Base-by-base conservation (phyloP, 2,329 filamentous ascomycete genomes). In the Trichoderma pleuroti region DNA sequence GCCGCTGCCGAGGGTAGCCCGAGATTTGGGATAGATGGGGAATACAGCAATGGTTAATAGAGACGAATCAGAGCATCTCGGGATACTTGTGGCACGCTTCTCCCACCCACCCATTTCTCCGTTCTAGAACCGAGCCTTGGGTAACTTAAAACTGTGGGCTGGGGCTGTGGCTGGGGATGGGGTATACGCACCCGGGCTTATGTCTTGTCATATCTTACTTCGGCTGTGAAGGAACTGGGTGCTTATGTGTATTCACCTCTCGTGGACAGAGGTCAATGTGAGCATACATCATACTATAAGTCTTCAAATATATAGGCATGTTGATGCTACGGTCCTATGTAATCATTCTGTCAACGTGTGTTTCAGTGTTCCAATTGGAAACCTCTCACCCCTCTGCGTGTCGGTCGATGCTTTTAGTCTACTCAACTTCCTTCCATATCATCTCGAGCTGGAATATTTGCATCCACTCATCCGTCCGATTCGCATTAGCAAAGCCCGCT, bases 371-470 rank as follows among this genome's bases (percentile, higher is more conserved):
- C 14, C 21, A 14, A 52, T 21, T 24, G 3, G 24, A 14, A 21
- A 14, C 5, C 1, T 49, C 46, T 21, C 11, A 52, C 5, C 11
- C 11, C n/a, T 52, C 21, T 1, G 3, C 24, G 5, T 52, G 21
- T 8, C 2, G 39, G 14, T 54, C 32, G 5, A 36, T 14, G 6
- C 26, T 42, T 4, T 4, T 42, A 5, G n/a, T 32, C 21, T 49
- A 81, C 66, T 80, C 79, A 12, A 81, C 79, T 64, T 80, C 73
- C 12, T 73, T 74, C 80, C 79, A 81, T 59, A 75, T 34, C 21
- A 71, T 59, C 10, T 76, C 72, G 21, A 80, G 36, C 70, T 75
- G 76, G 8, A 74, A 68, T 0, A 80, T 73, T 67, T 76, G 72
- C 72, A 75, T 75, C 75, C 76, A 79, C 7, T 78, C 76, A 18